Evolutionary conservation across 768 basidiomycete species (phyloP), one percentile per base, ranked within the genome.

Genomic region (Tremella yokohamensis): DNA sequence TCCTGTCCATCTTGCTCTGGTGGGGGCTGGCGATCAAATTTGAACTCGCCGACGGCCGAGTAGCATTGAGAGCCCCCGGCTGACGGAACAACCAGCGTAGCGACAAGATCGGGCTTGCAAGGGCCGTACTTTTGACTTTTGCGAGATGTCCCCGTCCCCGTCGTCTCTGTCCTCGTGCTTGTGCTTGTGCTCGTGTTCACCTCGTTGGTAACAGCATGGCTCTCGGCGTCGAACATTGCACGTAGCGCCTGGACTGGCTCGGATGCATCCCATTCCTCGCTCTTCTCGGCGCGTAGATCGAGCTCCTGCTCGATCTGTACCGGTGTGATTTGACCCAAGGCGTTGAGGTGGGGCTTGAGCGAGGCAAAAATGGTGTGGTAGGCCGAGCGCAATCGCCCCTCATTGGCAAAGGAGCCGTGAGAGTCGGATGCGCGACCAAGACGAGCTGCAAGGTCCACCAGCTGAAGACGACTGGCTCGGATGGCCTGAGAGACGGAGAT

Each of bases 121-220:
- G 42, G 42, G 18, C 42, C 42, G 22, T 45, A 45, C 42, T 45
- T 45, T 18, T 24, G 42, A 45, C 42, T 45, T 24, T 45, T 45
- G 42, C 22, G 42, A 45, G 42, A 18, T 8, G 42, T 18, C 42
- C 18, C 22, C 22, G 42, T 24, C 15, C 6, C n/a, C 7, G 42
- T 18, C 18, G 42, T 45, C 18, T 24, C 22, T 24, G 42, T 45
- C 6, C 6, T 6, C 7, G 29, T 34, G 29, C 29, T 34, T 4
- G 29, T n/a, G n/a, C n/a, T n/a, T n/a, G n/a, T n/a, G n/a, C n/a
- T 34, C 11, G 29, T 34, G 29, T 34, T 34, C 6, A 4, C 6
- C 6, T 4, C 29, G 29, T 4, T 11, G 29, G 29, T 11, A 34
- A 11, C 11, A 8, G 42, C 42, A 22, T 8, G 22, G 15, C 15